Base-by-base conservation (phyloP, 345 rosid species). In the Linum tenue region DNA sequence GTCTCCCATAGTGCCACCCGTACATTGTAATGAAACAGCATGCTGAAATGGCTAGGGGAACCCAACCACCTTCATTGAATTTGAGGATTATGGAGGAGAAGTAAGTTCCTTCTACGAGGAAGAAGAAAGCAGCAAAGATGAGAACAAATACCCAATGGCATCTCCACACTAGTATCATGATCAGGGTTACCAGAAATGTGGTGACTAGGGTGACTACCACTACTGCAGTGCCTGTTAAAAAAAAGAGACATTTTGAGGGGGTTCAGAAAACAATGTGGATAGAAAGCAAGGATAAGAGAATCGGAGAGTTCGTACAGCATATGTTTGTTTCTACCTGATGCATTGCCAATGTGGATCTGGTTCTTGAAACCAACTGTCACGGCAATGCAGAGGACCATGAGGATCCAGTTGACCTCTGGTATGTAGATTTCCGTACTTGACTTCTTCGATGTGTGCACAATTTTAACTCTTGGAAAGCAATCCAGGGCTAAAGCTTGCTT, bases 61-160 rank as follows among this genome's bases (percentile, higher is more conserved):
- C 90, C 96, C 96, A 89, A 53, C 96, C 96, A 58, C 96, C 96
- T 77, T 80, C 80, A 64, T 89, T 69, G 15, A 89, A 66, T 79
- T 89, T 89, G 67, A 86, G 79, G 50, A 86, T 77, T 44, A 89
- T 84, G 0, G 96, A 88, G 10, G 85, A 79, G 67, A 89, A 76
- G 79, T 86, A 89, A 0, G 87, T 68, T 56, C 86, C 65, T 70
- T 89, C 96, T 17, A 89, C 78, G 12, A 71, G 57, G 50, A 86
- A 67, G 7, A 92, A 84, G 60, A 83, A 74, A 7, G 77, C 69
- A 3, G 88, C 74, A 79, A 89, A 86, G 64, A 84, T 42, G 51
- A 84, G 67, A 64, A 86, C 96, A 37, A 86, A 68, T 57, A 68
- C 79, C 92, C 96, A 84, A 70, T 83, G 96, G 75, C 90, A 86